Conservation (phyloP, 2,329 filamentous ascomycete genomes). For the Dactylellina drechsleri region DNA sequence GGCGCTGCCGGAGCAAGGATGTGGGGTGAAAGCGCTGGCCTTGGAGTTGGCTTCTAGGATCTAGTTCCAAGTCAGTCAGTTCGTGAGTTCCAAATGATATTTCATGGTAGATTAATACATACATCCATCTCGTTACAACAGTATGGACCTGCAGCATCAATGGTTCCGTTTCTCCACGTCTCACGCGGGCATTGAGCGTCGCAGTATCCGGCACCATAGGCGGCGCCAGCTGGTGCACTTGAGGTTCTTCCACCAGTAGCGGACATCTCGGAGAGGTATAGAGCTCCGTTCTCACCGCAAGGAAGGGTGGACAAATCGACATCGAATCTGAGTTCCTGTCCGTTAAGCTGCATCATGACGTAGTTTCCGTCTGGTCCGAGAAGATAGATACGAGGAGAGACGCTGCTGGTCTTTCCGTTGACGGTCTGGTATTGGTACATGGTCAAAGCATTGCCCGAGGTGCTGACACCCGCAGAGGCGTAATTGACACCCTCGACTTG, state of each 20-base stretch:
- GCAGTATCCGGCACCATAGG: slow-evolving; percentile 66
- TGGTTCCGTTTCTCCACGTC: slow-evolving; percentile 61
- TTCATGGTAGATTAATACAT: neutral
- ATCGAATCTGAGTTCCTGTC: slow-evolving; percentile 64
- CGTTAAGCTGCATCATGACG: slow-evolving; percentile 63
- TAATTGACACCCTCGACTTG: slow-evolving; percentile 43
- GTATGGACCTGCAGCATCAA: slow-evolving; percentile 60
- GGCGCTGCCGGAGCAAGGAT: slow-evolving; percentile 49
- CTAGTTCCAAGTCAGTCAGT: slow-evolving; percentile 14
- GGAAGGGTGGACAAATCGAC: slow-evolving; percentile 63
- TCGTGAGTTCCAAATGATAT: too few species aligned
- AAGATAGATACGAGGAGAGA: slow-evolving; percentile 64
- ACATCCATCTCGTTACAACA: slow-evolving; percentile 70
- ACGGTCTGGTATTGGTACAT: slow-evolving; percentile 47
- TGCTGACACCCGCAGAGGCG: slow-evolving; percentile 48
- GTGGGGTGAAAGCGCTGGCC: slow-evolving; percentile 55
- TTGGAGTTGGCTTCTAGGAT: slow-evolving; percentile 56
- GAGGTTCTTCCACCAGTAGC: slow-evolving; percentile 58
- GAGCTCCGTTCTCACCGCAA: slow-evolving; percentile 62
- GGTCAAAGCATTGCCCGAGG: slow-evolving; percentile 55
- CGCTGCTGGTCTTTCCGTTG: slow-evolving; percentile 57
- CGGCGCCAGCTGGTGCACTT: slow-evolving; percentile 63
- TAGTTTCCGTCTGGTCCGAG: slow-evolving; percentile 62
- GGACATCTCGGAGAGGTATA: slow-evolving; percentile 62
- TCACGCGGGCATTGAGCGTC: slow-evolving; percentile 63